phyloP scores from a whole-genome alignment of 306 rosid species.

The Vicia faba region DNA sequence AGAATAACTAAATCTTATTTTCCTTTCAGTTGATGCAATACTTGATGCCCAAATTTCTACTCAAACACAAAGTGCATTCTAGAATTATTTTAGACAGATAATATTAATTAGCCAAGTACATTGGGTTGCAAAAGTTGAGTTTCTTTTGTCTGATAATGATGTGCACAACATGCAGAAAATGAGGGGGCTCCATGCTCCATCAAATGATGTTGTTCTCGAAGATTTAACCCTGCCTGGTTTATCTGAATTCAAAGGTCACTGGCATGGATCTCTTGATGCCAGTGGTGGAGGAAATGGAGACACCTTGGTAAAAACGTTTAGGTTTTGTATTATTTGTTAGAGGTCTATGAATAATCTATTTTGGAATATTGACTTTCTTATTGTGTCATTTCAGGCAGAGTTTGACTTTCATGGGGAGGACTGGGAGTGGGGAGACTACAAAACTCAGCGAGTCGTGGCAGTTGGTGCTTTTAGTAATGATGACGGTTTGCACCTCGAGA shows the following conservation, averaged over 20 bases:
- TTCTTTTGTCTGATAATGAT: constrained; percentile 10
- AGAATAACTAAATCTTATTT: constrained; percentile 11
- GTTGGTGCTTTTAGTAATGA: constrained; percentile 88
- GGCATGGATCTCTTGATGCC: constrained; percentile 97
- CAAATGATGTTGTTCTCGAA: constrained; percentile 75
- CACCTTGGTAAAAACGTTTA: constrained; percentile 63
- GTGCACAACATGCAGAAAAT: constrained; percentile 58
- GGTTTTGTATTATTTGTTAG: constrained; percentile 27
- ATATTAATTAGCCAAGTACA: constrained; percentile 24
- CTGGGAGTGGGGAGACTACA: constrained; percentile 99
- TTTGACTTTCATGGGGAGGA: constrained; percentile 94
- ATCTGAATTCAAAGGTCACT: constrained; percentile 85
- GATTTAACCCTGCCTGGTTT: constrained; percentile 85
- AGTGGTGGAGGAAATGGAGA: constrained; percentile 98
- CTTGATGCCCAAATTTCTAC: constrained; percentile 34
- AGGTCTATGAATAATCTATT: constrained; percentile 33
- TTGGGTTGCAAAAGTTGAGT: constrained; percentile 18
- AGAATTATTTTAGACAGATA: constrained; percentile 11
- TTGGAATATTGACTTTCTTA: constrained; percentile 38
- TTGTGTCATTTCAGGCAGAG: constrained; percentile 68
- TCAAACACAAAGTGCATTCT: constrained; percentile 22
- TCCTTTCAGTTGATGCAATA: constrained; percentile 18
- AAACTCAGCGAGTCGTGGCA: constrained; percentile 84
- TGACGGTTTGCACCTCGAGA: constrained; percentile 83
- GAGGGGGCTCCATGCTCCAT: constrained; percentile 66